Conservation (phyloP, 176 grass and related monocot species). For the Alloteropsis semialata region DNA sequence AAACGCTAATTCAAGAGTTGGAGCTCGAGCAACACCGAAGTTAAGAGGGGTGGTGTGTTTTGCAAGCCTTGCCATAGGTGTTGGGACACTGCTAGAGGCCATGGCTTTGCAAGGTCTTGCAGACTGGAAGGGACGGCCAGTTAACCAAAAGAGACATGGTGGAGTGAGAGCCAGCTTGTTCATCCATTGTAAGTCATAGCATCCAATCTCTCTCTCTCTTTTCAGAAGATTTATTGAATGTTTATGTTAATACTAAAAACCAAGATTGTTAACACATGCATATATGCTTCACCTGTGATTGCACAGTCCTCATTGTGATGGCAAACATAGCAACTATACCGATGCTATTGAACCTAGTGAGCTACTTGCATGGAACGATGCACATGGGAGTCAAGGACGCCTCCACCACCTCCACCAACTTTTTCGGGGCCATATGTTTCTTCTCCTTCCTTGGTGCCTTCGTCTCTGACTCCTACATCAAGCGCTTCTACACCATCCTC, state of each 20-base stretch:
- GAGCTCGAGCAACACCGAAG: background rate
- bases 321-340: conserved; percentile 34
- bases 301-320: conserved; percentile 49
- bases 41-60: background rate
- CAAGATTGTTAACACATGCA: background rate
- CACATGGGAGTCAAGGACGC: conserved; percentile 50
- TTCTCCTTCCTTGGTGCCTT: conserved; percentile 67
- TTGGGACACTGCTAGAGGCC: background rate
- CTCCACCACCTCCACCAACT: conserved; percentile 49
- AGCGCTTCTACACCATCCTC: conserved; percentile 59
- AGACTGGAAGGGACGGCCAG: conserved; percentile 55
- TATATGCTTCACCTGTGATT: background rate
- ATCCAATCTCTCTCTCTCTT: no score
- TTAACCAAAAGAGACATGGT: conserved; percentile 52
- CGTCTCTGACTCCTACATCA: conserved; percentile 69
- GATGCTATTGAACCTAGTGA: conserved; percentile 52
- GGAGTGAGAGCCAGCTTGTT: conserved; percentile 56
- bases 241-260: background rate
- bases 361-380: conserved; percentile 63
- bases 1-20: background rate
- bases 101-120: conserved; percentile 50
- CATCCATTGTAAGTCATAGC: conserved; percentile 40
- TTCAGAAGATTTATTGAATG: no score
- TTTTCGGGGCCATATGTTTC: conserved; percentile 36
- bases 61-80: background rate